These are phyloP conservation scores for Dipteronia dyeriana DNA, from an alignment of 345 rosid genomes.

Conservation along the genomic window DNA sequence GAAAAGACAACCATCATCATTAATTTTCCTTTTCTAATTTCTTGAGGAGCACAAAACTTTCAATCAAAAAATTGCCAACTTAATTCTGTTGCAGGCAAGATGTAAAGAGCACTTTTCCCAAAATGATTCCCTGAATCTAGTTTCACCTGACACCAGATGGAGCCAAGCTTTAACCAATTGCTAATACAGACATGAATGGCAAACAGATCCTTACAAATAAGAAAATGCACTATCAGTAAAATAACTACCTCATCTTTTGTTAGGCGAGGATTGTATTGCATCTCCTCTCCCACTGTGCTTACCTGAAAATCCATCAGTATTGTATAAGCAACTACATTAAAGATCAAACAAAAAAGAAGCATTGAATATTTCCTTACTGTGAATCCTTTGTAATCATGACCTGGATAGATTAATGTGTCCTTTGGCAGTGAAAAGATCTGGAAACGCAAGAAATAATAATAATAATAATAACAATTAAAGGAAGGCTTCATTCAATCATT, in stretches of 20 bases:
- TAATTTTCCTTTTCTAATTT: neutral
- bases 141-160: neutral
- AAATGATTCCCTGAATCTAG: neutral
- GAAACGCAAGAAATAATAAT: slow-evolving; percentile 15
- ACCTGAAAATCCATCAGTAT: slow-evolving; percentile 48
- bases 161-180: neutral
- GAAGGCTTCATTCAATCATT: neutral
- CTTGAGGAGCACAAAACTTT: neutral
- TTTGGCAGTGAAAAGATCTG: slow-evolving; percentile 88
- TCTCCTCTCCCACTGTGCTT: slow-evolving; percentile 93
- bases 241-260: slow-evolving; percentile 73
- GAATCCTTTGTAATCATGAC: slow-evolving; percentile 93
- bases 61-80: neutral
- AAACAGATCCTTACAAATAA: neutral
- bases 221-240: neutral
- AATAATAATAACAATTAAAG: neutral
- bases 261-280: slow-evolving; percentile 69
- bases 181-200: neutral
- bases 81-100: neutral
- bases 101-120: neutral
- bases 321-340: slow-evolving; percentile 17
- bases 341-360: neutral
- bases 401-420: slow-evolving; percentile 86
- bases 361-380: slow-evolving; percentile 45
- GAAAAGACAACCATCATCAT: neutral